Evolutionary conservation across 768 basidiomycete genomes (phyloP).

Genomic region (Harrya chromipes): DNA sequence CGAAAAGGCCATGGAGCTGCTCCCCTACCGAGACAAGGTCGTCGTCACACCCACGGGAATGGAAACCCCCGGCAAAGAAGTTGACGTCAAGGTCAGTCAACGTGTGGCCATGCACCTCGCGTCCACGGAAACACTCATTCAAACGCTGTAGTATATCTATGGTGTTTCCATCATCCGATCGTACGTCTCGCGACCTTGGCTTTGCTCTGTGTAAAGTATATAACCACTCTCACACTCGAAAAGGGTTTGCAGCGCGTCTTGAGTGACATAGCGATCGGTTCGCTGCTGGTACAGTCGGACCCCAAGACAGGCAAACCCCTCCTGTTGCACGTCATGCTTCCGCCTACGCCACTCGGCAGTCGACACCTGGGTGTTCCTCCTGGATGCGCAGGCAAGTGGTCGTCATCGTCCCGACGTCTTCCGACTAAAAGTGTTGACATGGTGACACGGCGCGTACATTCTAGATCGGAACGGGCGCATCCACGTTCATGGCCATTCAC

Average conservation of each 20-base stretch:
- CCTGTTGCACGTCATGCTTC: slow-evolving; percentile 79
- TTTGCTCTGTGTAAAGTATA: not conserved
- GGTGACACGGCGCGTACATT: not conserved
- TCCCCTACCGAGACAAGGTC: slow-evolving; percentile 64
- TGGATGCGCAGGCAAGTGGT: slow-evolving; percentile 75
- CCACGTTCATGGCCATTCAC: slow-evolving; percentile 93
- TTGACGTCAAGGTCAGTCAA: slow-evolving; percentile 53
- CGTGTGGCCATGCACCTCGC: not conserved
- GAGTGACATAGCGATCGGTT: slow-evolving; percentile 82
- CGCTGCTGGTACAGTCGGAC: slow-evolving; percentile 88
- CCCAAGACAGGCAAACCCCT: slow-evolving; percentile 82
- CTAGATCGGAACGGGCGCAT: slow-evolving; percentile 90
- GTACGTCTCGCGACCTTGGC: slow-evolving; percentile 39
- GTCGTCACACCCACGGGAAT: slow-evolving; percentile 68
- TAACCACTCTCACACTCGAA: slow-evolving; percentile 47
- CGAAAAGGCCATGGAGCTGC: slow-evolving; percentile 77
- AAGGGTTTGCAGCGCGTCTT: slow-evolving; percentile 88
- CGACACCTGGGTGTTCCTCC: slow-evolving; percentile 77
- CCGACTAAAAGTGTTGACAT: too few relatives aligned
- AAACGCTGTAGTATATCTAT: slow-evolving; percentile 60
- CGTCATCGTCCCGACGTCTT: not conserved
- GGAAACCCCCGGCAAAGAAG: slow-evolving; percentile 55
- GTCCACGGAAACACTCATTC: not conserved
- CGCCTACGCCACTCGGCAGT: slow-evolving; percentile 62
- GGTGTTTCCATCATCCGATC: slow-evolving; percentile 90